Evolutionary conservation across 495 filamentous ascomycete genomes (phyloP), one percentile per base, ranked within the genome.

Genomic region (Tuber umbilicatum): DNA sequence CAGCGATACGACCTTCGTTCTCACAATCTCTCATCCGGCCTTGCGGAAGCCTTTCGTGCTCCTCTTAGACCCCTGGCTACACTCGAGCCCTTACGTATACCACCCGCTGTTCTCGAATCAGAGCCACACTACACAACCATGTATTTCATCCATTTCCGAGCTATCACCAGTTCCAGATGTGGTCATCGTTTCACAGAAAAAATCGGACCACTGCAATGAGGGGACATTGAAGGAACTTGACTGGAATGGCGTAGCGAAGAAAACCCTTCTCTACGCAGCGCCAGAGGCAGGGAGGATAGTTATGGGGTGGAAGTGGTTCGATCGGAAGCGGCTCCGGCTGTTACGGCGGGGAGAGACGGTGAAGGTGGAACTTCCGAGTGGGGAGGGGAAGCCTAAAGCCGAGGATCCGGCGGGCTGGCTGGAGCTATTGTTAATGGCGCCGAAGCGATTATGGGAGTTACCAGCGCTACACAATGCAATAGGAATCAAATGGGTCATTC

Each of bases 31-130:
- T 71, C 81, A 35, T 27, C 68, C 21, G 9, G 67, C 12, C 70
- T 76, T 73, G 70, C 71, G 7, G 73, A 83, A 77, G 68, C 76
- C 67, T 85, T 92, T 90, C 82, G 88, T 87, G 9, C 87, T 93
- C 47, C 84, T 93, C 71, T 74, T 93, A 31, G 91, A 93, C 77
- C 91, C 91, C 31, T 93, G 91, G 90, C 84, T 93, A 50, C 84
- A 83, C 19, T 91, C 90, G 0, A 78, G 87, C 5, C 87, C 89
- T 1, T 88, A 85, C 35, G 87, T 91, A 69, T 85, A 89, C 74
- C 87, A 90, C 79, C 85, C 86, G n/a, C 86, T 85, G 76, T 89
- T 92, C 83, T 88, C 89, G 1, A 86, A 86, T 39, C 85, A 90
- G 7, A 84, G 81, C 50, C 88, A 89, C 72, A 86, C 84, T 21